Percentiles rank a stretch among this genome's conserved stretches.
Evolutionary conservation across 2,329 filamentous ascomycete genomes (phyloP).

Genomic region (Neophaeococcomyces aloes): DNA sequence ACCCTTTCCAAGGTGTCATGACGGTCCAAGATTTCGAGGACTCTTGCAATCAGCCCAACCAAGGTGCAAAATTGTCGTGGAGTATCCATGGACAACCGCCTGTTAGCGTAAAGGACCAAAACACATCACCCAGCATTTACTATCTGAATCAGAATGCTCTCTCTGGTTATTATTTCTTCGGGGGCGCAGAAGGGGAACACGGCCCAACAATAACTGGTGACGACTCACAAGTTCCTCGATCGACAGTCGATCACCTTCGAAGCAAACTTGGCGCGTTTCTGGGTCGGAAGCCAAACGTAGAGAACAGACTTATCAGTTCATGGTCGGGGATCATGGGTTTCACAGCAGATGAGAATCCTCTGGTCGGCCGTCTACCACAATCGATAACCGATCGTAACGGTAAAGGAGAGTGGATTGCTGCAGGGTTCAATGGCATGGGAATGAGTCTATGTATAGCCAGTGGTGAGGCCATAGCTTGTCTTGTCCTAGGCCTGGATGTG

Average conservation of each 20-base stretch:
- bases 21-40: conserved; percentile 25
- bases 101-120: not conserved
- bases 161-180: conserved; percentile 19
- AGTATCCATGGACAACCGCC: too few relatives aligned
- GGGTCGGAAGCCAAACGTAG: too few relatives aligned
- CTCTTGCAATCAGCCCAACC: not conserved
- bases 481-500: conserved; percentile 26
- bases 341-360: conserved; percentile 23
- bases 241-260: too few relatives aligned
- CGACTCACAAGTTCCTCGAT: too few relatives aligned
- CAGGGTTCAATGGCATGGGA: conserved; percentile 25
- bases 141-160: conserved; percentile 18
- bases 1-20: conserved; percentile 35
- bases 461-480: conserved; percentile 22
- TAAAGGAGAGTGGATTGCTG: conserved; percentile 24
- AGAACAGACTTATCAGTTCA: too few relatives aligned
- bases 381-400: conserved; percentile 9
- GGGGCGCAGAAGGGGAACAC: conserved; percentile 14
- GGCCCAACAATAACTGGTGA: conserved; percentile 15
- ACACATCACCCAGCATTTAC: conserved; percentile 11
- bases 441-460: conserved; percentile 25
- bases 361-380: conserved; percentile 21
- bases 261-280: too few relatives aligned
- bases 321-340: conserved; percentile 27
- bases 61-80: too few relatives aligned